These are phyloP conservation scores for Hypericum perforatum DNA, from an alignment of 345 rosid genomes.

Conservation along the genomic window DNA sequence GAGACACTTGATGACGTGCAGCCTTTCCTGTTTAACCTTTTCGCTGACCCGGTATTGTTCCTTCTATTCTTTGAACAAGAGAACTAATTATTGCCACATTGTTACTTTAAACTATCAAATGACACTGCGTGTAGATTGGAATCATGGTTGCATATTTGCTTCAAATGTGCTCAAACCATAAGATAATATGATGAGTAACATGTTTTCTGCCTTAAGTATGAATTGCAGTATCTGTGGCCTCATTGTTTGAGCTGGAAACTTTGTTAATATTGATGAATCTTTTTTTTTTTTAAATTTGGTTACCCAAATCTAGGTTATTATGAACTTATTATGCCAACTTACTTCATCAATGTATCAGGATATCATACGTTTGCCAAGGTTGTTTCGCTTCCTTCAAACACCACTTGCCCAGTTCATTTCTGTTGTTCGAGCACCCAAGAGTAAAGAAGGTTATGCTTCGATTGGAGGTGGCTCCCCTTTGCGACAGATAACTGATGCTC, in stretches of 20 bases:
- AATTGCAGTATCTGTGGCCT: too few species aligned
- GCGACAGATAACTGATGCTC: slow-evolving; percentile 81
- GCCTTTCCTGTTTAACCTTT: slow-evolving; percentile 95
- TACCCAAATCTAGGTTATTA: neutral
- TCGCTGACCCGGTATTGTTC: slow-evolving; percentile 81
- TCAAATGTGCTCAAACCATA: too few species aligned
- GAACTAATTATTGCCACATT: too few species aligned
- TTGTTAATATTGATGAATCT: too few species aligned
- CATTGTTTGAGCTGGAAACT: too few species aligned
- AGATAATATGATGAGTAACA: too few species aligned
- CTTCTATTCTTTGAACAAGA: neutral
- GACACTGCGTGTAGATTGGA: too few species aligned
- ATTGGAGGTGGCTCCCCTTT: slow-evolving; percentile 98
- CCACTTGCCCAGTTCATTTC: slow-evolving; percentile 95
- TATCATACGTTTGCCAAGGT: slow-evolving; percentile 78
- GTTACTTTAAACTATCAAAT: too few species aligned
- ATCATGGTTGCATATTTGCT: too few species aligned
- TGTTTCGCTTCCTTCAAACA: slow-evolving; percentile 85
- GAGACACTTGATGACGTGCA: slow-evolving; percentile 99
- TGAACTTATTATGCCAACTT: slow-evolving; percentile 1
- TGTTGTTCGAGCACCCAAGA: slow-evolving; percentile 83
- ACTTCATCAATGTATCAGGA: slow-evolving; percentile 37
- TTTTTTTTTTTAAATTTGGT: too few species aligned
- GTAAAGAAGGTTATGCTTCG: slow-evolving; percentile 96
- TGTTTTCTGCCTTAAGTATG: too few species aligned